phyloP scores from a whole-genome alignment of 2,329 filamentous ascomycete species.

The Clonostachys sp. region DNA sequence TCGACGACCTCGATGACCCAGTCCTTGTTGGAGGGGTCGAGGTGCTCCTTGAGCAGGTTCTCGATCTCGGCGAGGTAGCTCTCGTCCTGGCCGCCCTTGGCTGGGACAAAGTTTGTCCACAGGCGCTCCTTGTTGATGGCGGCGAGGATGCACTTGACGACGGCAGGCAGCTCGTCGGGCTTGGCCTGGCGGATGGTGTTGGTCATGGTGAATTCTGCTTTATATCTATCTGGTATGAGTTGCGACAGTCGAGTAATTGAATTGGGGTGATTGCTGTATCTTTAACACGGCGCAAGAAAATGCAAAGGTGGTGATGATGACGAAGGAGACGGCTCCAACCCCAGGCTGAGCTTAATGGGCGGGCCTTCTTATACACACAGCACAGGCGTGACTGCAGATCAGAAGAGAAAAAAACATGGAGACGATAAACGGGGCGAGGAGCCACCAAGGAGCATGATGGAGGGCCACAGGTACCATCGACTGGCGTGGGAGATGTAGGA shows the following conservation, averaged over 20 bases:
- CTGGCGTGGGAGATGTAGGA: no score
- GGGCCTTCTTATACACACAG: not conserved
- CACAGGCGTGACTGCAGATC: not conserved
- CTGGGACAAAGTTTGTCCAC: conserved; percentile 5
- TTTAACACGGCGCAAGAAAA: no score
- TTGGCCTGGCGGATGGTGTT: conserved; percentile 3
- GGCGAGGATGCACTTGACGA: conserved; percentile 6
- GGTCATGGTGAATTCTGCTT: not conserved
- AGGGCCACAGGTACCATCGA: no score
- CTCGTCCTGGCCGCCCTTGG: conserved; percentile 4
- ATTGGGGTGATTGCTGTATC: no score
- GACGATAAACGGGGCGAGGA: no score
- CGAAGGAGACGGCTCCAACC: no score
- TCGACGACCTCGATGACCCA: conserved; percentile 8
- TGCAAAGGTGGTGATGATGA: no score
- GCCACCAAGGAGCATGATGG: no score
- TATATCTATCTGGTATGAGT: not conserved
- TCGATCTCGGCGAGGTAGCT: conserved; percentile 6
- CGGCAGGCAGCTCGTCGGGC: conserved; percentile 5
- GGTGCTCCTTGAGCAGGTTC: conserved; percentile 6
- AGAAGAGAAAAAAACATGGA: no score
- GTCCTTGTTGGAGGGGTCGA: conserved; percentile 8
- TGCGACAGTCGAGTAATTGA: no score
- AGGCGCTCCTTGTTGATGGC: conserved; percentile 6
- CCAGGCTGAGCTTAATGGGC: not conserved